Evolutionary conservation across 768 basidiomycete species (phyloP).

Genomic region (Agaricus subrufescens): DNA sequence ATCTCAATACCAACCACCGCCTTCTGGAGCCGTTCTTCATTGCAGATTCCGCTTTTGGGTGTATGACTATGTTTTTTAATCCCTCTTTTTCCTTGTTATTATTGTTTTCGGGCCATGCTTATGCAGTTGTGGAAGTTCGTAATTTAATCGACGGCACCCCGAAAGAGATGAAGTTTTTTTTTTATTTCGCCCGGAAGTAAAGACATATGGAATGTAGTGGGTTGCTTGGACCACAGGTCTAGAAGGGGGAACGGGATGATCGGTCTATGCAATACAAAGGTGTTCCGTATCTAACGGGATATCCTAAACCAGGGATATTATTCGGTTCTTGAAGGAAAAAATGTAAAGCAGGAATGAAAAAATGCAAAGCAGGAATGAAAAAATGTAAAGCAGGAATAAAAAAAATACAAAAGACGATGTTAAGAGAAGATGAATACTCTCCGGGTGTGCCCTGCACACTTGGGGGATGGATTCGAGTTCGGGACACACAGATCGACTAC

Average conservation of each 20-base stretch:
- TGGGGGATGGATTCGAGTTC: background rate
- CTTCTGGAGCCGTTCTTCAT: background rate
- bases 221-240: background rate
- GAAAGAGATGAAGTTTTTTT: background rate
- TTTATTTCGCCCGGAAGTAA: background rate
- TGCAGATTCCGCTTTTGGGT: background rate
- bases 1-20: background rate
- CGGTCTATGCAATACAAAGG: background rate
- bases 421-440: too few relatives aligned
- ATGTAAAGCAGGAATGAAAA: background rate
- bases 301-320: slow-evolving; percentile 1
- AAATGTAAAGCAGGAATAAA: background rate
- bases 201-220: background rate
- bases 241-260: background rate
- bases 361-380: background rate
- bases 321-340: background rate
- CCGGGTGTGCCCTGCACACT: too few relatives aligned
- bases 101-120: background rate
- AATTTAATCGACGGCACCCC: background rate
- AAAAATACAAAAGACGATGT: background rate
- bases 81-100: background rate
- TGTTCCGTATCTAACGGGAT: background rate
- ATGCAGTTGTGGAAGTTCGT: background rate
- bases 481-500: background rate
- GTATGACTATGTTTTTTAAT: background rate